Base-by-base conservation (phyloP, 192 early-diverging fungal genomes). In the Entomortierella chlamydospora region DNA sequence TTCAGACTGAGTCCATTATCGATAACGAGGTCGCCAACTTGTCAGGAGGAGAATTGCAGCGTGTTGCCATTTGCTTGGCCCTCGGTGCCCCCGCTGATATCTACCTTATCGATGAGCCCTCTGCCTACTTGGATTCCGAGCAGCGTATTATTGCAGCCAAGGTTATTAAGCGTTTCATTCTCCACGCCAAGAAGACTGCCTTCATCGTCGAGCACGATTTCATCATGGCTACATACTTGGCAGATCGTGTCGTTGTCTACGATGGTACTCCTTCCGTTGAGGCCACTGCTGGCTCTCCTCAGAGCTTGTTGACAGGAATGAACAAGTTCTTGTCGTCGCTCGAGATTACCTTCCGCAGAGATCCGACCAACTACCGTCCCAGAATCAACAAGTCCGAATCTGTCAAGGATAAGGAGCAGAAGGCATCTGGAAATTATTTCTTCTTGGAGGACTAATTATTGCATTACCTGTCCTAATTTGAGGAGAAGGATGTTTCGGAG, bases 201-300 rank as follows among this genome's bases (percentile, higher is more conserved):
- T 99, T 99, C 82, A 90, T 98, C 49, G 97, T 98, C 57, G 97
- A 98, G 91, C 97, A 97, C 91, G 97, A 99, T 87, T 98, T 99
- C 81, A 97, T 97, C 81, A 99, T 99, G 97, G 96, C 95, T 12
- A 98, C 96, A 7, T 99, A 99, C 73, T 86, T 99, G 62, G 97
- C 97, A 33, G 96, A 98, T 81, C 91, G 95, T 82, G 96, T 97
- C 25, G 93, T 99, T 80, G 96, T 99, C 11, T 97, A 96, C 83
- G 95, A 95, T 13, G 97, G 96, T 82, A 86, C 68, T 60, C 95
- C 97, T n/a, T 94, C 94, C 1, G 87, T 96, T 39, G 71, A 91
- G 37, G 97, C 96, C 31, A 82, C 54, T 54, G 97, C 97, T 39
- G 90, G 89, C 70, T 58, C 87, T 66, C 97, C 97, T 43, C 94